Percentiles rank a stretch among this genome's conserved stretches.
These are phyloP conservation scores for Cicer chorassanicum DNA, from an alignment of 306 rosid species.

Conservation along the genomic window DNA sequence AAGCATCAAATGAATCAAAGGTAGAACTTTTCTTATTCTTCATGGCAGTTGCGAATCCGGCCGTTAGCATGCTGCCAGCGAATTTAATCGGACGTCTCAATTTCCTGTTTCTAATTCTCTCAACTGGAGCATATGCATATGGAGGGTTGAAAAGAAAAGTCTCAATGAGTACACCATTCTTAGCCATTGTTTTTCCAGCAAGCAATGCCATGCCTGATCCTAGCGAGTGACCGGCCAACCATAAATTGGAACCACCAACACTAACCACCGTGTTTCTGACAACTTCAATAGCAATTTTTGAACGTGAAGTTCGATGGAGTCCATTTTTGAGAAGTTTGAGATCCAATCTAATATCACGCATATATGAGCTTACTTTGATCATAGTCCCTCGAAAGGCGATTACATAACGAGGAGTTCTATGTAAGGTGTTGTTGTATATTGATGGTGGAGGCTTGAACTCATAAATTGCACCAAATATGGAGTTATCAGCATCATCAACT, in stretches of 20 bases:
- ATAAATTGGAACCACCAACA: slow-evolving; percentile 67
- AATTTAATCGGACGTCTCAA: slow-evolving; percentile 73
- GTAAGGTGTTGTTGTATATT: slow-evolving; percentile 46
- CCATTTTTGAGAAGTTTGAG: slow-evolving; percentile 62
- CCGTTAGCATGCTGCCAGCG: slow-evolving; percentile 78
- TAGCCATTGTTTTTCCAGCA: slow-evolving; percentile 84
- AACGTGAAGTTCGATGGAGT: slow-evolving; percentile 81
- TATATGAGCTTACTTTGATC: slow-evolving; percentile 58
- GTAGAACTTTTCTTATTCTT: slow-evolving; percentile 58
- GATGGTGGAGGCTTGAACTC: slow-evolving; percentile 74
- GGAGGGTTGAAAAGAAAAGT: slow-evolving; percentile 93
- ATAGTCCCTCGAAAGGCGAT: slow-evolving; percentile 90
- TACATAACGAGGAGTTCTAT: slow-evolving; percentile 69
- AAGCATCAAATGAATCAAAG: slow-evolving; percentile 59
- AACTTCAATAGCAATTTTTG: slow-evolving; percentile 75
- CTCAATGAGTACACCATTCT: slow-evolving; percentile 57
- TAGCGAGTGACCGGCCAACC: slow-evolving; percentile 93
- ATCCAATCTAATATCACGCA: slow-evolving; percentile 75
- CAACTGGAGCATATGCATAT: slow-evolving; percentile 81
- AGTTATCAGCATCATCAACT: slow-evolving; percentile 76
- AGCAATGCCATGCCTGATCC: slow-evolving; percentile 95
- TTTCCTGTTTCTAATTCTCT: slow-evolving; percentile 68
- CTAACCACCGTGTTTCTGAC: slow-evolving; percentile 71
- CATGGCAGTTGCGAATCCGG: slow-evolving; percentile 78
- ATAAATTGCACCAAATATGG: slow-evolving; percentile 83